A percentile compares a stretch with the other conserved stretches of the same genome.
Evolutionary conservation across 495 filamentous ascomycete genomes (phyloP).

Genomic region (Trichoderma reesei): DNA sequence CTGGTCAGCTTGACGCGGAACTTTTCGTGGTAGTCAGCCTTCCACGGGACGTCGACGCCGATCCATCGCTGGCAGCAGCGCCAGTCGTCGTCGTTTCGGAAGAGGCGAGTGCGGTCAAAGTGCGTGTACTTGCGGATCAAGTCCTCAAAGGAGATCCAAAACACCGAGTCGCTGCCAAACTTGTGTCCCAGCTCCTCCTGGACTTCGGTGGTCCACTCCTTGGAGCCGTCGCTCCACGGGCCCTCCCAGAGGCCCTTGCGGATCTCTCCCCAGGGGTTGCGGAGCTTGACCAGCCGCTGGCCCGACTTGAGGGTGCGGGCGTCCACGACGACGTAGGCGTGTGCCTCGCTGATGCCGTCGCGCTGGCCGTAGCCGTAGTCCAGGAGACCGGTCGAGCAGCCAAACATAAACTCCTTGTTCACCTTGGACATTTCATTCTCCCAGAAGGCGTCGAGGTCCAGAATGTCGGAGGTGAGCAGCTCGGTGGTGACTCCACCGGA

Average conservation of each 20-base stretch:
- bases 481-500: constrained; percentile 89
- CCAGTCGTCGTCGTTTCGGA: constrained; percentile 62
- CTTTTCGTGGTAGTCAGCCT: constrained; percentile 76
- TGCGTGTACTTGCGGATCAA: constrained; percentile 75
- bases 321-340: constrained; percentile 88
- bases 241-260: constrained; percentile 69
- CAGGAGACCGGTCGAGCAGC: constrained; percentile 63
- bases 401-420: constrained; percentile 85
- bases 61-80: constrained; percentile 83
- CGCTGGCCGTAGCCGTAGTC: constrained; percentile 52
- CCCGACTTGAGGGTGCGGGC: constrained; percentile 45
- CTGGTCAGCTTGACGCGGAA: constrained; percentile 68
- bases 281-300: constrained; percentile 36
- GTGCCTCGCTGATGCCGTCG: constrained; percentile 70
- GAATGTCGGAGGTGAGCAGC: constrained; percentile 69
- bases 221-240: constrained; percentile 84
- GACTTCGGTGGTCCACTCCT: constrained; percentile 86
- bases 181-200: constrained; percentile 72
- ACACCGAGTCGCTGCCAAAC: constrained; percentile 82
- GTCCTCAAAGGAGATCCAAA: constrained; percentile 67
- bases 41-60: constrained; percentile 78
- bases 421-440: constrained; percentile 75
- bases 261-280: constrained; percentile 75
- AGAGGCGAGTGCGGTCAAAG: constrained; percentile 84
- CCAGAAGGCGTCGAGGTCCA: constrained; percentile 90